A percentile compares a stretch with the other conserved stretches of the same genome.
Evolutionary conservation across 2,329 filamentous ascomycete genomes (phyloP).

Genomic region (Botrytis medusae): DNA sequence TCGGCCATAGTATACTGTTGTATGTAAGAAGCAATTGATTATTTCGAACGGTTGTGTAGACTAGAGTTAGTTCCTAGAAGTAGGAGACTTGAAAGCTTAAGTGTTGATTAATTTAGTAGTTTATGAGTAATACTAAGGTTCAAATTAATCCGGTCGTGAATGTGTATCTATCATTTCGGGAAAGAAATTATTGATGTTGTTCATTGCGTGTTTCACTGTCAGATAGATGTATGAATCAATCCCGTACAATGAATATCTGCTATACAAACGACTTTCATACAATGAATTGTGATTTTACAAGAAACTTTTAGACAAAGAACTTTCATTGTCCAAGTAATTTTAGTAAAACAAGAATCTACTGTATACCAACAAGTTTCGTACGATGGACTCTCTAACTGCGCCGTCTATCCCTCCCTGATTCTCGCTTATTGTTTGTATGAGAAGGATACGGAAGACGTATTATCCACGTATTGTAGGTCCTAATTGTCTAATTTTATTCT

Average conservation of each 20-base stretch:
- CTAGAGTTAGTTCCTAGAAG: neutral
- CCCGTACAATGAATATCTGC: neutral
- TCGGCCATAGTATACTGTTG: neutral
- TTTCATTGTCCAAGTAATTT: neutral
- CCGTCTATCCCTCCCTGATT: fast-evolving
- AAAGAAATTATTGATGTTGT: neutral
- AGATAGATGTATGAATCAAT: neutral
- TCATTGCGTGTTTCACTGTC: neutral
- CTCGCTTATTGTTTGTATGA: no score
- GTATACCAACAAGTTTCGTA: neutral
- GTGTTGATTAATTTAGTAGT: neutral
- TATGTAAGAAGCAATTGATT: neutral
- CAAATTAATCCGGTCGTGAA: neutral
- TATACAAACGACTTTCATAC: neutral
- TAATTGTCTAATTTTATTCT: no score
- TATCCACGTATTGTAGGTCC: no score
- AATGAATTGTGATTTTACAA: neutral
- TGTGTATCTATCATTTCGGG: neutral
- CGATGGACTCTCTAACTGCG: neutral
- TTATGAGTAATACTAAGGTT: neutral
- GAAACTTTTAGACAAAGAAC: neutral
- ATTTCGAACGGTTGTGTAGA: no score
- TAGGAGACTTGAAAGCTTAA: neutral
- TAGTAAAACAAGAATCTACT: fast-evolving
- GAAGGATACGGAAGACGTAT: no score